Evolutionary conservation across 2,329 filamentous ascomycete species (phyloP).

Genomic region (Cordyceps fumosorosea): DNA sequence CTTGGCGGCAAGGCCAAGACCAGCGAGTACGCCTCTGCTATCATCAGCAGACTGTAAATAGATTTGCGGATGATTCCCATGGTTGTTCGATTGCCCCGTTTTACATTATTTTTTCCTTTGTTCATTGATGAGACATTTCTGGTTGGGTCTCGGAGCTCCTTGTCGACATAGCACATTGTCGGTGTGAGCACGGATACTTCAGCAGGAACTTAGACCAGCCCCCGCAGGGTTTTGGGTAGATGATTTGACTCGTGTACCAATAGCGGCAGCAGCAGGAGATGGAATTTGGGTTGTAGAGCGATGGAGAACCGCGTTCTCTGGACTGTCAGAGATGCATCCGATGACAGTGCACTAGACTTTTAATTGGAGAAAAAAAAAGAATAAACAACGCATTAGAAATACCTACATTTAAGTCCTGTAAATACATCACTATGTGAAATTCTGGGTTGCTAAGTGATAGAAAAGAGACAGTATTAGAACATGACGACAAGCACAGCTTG

Average conservation of each 20-base stretch:
- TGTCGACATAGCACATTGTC: not conserved
- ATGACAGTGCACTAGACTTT: slow-evolving; percentile 2
- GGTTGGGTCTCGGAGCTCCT: not conserved
- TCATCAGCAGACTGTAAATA: slow-evolving; percentile 63
- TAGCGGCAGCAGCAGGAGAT: slow-evolving; percentile 2
- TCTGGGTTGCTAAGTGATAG: not conserved
- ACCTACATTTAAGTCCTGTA: not conserved
- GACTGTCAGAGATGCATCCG: not conserved
- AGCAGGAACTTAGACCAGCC: not conserved
- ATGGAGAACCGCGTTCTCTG: not conserved
- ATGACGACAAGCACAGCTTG: slow-evolving; percentile 1
- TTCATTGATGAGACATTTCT: slow-evolving; percentile 4
- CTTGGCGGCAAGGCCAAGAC: slow-evolving; percentile 96
- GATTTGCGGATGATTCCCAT: slow-evolving; percentile 1
- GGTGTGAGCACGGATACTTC: not conserved
- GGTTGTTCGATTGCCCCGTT: slow-evolving; percentile 12
- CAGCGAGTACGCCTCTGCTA: slow-evolving; percentile 84
- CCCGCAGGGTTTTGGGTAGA: slow-evolving; percentile 7
- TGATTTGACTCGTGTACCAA: slow-evolving; percentile 13
- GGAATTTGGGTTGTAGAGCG: slow-evolving; percentile 3
- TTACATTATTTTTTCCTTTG: slow-evolving; percentile 8
- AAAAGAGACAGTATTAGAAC: not conserved
- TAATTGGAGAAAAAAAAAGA: slow-evolving; percentile 1
- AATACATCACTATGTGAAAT: not conserved
- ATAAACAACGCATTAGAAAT: slow-evolving; percentile 9